A percentile compares a stretch with the other conserved stretches of the same genome.
phyloP scores from a whole-genome alignment of 1,284 basidiomycete species.

The Vanrija pseudolonga region DNA sequence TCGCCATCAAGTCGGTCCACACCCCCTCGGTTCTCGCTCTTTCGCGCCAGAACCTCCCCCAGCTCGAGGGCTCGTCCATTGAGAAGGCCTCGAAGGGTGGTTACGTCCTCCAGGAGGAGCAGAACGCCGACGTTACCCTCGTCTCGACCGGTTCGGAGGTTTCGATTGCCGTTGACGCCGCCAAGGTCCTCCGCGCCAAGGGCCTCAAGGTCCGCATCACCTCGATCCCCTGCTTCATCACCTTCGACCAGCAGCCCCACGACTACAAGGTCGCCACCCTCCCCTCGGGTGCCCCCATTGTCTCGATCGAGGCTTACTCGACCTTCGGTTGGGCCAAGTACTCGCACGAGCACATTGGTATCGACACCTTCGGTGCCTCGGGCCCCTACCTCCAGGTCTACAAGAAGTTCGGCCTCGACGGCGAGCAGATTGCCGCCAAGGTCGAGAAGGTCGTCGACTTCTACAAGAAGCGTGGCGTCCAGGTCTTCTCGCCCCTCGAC shows the following conservation, averaged over 20 bases:
- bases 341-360: conserved; percentile 82
- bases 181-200: conserved; percentile 66
- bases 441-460: conserved; percentile 81
- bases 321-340: conserved; percentile 80
- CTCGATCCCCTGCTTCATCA: conserved; percentile 82
- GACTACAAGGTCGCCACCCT: conserved; percentile 80
- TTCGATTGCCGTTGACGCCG: conserved; percentile 77
- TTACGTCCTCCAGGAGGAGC: conserved; percentile 80
- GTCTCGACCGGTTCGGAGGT: conserved; percentile 81
- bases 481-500: conserved; percentile 72
- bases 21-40: conserved; percentile 64
- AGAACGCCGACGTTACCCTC: conserved; percentile 71
- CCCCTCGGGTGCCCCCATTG: conserved; percentile 80
- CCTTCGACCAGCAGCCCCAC: conserved; percentile 75
- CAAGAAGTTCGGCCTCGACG: conserved; percentile 67
- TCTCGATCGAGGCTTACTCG: conserved; percentile 83
- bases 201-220: conserved; percentile 80
- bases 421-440: conserved; percentile 67
- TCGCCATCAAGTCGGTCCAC: conserved; percentile 65
- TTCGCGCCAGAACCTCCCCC: conserved; percentile 62
- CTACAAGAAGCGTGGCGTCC: conserved; percentile 75
- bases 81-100: conserved; percentile 81
- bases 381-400: conserved; percentile 82
- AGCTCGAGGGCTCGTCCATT: conserved; percentile 81
- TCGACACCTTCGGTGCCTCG: conserved; percentile 77